Conservation (phyloP, 2,329 filamentous ascomycete species). For the Elsinoe fawcettii region DNA sequence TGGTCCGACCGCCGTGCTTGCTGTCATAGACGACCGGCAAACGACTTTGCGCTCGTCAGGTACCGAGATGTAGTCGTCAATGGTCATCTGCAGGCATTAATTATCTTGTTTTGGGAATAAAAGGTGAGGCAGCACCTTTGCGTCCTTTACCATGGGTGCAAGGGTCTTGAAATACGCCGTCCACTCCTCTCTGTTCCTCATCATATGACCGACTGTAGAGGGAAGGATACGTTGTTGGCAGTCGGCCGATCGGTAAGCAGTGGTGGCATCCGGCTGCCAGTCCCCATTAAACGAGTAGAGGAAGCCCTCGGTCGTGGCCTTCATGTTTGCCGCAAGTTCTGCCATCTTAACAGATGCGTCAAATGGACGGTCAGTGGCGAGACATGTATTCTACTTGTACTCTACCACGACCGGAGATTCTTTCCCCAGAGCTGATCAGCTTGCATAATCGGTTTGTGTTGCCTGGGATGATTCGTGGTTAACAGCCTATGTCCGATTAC, state of each 20-base stretch:
- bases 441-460: no score
- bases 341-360: slow-evolving; percentile 43
- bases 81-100: slow-evolving; percentile 19
- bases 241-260: slow-evolving; percentile 17
- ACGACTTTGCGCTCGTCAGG: slow-evolving; percentile 17
- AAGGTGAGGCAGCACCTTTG: slow-evolving; percentile 15
- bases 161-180: slow-evolving; percentile 18
- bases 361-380: no score
- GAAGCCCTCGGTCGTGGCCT: slow-evolving; percentile 19
- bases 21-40: slow-evolving; percentile 17
- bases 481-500: no score
- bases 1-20: slow-evolving; percentile 18
- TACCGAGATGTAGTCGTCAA: slow-evolving; percentile 20
- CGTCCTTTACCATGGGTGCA: slow-evolving; percentile 16
- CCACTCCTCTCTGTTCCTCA: slow-evolving; percentile 18
- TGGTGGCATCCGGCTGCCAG: slow-evolving; percentile 17
- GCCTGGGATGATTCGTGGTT: no score
- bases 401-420: no score
- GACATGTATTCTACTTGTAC: no score
- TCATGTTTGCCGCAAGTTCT: slow-evolving; percentile 18
- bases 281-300: slow-evolving; percentile 20
- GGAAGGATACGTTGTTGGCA: slow-evolving; percentile 20
- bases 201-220: slow-evolving; percentile 11
- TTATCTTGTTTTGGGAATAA: neutral
- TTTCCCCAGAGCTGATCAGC: no score